These are phyloP conservation scores for Closterium sp. DNA, from an alignment of 139 green algal species.

Conservation along the genomic window DNA sequence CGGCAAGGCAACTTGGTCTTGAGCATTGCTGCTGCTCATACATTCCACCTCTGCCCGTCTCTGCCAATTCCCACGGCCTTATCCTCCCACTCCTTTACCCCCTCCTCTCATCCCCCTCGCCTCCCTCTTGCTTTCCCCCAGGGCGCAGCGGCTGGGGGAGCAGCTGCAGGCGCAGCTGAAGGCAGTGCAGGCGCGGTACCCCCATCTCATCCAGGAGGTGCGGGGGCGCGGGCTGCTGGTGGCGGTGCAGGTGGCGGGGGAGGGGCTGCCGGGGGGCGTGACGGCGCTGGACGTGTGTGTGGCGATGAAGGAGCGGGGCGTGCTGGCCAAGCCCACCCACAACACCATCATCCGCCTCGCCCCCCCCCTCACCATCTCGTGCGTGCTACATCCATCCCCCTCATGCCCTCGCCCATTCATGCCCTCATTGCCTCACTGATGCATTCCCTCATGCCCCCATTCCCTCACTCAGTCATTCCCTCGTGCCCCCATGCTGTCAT, in stretches of 20 bases:
- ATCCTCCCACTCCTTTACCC: too few relatives aligned
- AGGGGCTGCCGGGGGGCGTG: conserved; percentile 26
- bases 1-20: too few relatives aligned
- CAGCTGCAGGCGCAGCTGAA: conserved; percentile 34
- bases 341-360: conserved; percentile 82
- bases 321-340: conserved; percentile 92
- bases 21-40: too few relatives aligned
- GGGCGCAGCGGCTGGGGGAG: conserved; percentile 24
- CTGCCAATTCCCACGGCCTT: too few relatives aligned
- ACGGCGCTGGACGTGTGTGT: conserved; percentile 88
- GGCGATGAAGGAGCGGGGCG: conserved; percentile 66
- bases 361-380: conserved; percentile 58
- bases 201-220: conserved; percentile 26
- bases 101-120: background rate
- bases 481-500: background rate
- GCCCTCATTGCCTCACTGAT: too few relatives aligned
- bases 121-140: background rate
- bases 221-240: conserved; percentile 47
- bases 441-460: too few relatives aligned
- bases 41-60: too few relatives aligned
- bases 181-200: conserved; percentile 17
- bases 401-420: background rate
- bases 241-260: conserved; percentile 39
- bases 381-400: too few relatives aligned
- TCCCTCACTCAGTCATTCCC: background rate